phyloP scores from a whole-genome alignment of 2,329 filamentous ascomycete genomes.

The Zymoseptoria crescenta region DNA sequence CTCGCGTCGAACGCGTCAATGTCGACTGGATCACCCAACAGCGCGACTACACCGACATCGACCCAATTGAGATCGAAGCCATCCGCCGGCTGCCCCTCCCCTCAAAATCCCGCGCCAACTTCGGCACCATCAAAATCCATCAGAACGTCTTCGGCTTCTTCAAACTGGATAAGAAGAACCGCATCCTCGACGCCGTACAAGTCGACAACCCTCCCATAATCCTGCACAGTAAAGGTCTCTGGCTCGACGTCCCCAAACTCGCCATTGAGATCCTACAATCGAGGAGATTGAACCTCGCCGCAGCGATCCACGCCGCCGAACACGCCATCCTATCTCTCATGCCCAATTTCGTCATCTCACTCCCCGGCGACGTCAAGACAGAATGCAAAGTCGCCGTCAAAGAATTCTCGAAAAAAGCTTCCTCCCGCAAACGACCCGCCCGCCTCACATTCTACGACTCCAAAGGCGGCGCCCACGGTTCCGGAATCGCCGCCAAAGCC shows the following conservation, averaged over 20 bases:
- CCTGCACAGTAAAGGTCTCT: slow-evolving; percentile 80
- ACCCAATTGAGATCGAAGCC: slow-evolving; percentile 84
- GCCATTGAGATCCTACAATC: slow-evolving; percentile 72
- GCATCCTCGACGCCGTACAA: slow-evolving; percentile 83
- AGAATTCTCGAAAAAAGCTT: slow-evolving; percentile 66
- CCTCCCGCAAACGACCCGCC: slow-evolving; percentile 73
- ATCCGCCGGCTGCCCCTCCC: slow-evolving; percentile 60
- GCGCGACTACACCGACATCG: slow-evolving; percentile 87
- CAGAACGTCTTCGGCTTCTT: slow-evolving; percentile 94
- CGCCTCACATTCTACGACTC: slow-evolving; percentile 90
- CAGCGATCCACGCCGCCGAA: slow-evolving; percentile 88
- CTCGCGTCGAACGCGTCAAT: slow-evolving; percentile 78
- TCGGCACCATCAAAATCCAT: slow-evolving; percentile 76
- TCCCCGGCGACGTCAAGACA: slow-evolving; percentile 85
- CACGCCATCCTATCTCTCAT: slow-evolving; percentile 81
- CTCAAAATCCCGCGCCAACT: slow-evolving; percentile 66
- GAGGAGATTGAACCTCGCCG: slow-evolving; percentile 69
- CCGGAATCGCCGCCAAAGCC: slow-evolving; percentile 82
- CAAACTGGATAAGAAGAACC: slow-evolving; percentile 80
- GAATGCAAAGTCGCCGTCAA: slow-evolving; percentile 88
- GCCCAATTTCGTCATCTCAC: slow-evolving; percentile 82
- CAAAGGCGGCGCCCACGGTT: slow-evolving; percentile 76
- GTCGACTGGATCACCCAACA: slow-evolving; percentile 95
- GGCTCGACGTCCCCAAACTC: slow-evolving; percentile 77
- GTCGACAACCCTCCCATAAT: slow-evolving; percentile 91